Conservation (phyloP, 768 basidiomycete species). For the Boletus pseudopeckii region DNA sequence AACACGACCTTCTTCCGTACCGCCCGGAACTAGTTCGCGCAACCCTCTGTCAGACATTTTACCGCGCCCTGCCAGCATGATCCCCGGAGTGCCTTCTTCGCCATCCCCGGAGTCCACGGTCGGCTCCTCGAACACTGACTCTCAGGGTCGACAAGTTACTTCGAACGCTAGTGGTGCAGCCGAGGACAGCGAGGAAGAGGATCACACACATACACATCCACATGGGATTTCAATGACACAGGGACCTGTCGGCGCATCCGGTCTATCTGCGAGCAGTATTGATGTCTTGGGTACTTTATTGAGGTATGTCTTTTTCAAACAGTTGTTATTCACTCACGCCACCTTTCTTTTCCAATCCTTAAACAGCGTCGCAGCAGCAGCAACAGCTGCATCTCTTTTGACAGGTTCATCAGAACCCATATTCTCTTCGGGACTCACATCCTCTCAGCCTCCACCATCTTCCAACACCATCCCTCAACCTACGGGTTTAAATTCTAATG, state of each 20-base stretch:
- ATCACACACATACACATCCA: slow-evolving; percentile 10
- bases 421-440: slow-evolving; percentile 52
- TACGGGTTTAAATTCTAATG: slow-evolving; percentile 5
- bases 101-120: slow-evolving; percentile 6
- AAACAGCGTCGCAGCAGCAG: slow-evolving; percentile 80
- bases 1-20: slow-evolving; percentile 22
- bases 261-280: slow-evolving; percentile 69
- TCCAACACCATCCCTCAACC: slow-evolving; percentile 15
- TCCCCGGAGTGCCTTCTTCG: slow-evolving; percentile 15
- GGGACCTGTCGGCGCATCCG: slow-evolving; percentile 28
- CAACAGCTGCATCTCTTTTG: slow-evolving; percentile 84
- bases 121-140: not conserved
- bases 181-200: slow-evolving; percentile 17
- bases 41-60: slow-evolving; percentile 39
- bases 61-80: slow-evolving; percentile 35
- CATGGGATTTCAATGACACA: slow-evolving; percentile 27
- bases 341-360: not conserved
- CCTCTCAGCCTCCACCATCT: slow-evolving; percentile 26
- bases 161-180: not conserved
- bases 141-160: slow-evolving; percentile 2
- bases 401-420: slow-evolving; percentile 68
- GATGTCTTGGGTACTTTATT: slow-evolving; percentile 81
- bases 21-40: slow-evolving; percentile 30
- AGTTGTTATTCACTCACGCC: not conserved
- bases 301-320: slow-evolving; percentile 45